Conservation (phyloP, 768 basidiomycete genomes). For the Tubosaeta sp. region DNA sequence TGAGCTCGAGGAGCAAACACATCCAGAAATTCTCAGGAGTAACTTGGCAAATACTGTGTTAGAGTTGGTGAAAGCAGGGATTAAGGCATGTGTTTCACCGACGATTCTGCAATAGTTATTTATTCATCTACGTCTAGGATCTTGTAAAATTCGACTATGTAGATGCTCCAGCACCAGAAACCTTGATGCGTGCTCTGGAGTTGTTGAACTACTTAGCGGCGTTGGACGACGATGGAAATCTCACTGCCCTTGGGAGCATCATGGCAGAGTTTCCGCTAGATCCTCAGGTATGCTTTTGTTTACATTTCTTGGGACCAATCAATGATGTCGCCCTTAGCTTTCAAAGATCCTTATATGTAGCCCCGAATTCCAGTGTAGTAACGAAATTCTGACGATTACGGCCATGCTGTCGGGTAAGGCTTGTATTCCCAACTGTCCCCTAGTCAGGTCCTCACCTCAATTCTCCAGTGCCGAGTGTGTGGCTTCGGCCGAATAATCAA, state of each 20-base stretch:
- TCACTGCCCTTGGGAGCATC: constrained; percentile 80
- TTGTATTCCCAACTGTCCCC: neutral
- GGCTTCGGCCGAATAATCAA: constrained; percentile 84
- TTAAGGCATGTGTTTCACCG: constrained; percentile 51
- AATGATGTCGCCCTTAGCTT: constrained; percentile 37
- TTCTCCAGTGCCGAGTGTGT: constrained; percentile 75
- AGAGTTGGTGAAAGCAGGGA: constrained; percentile 90
- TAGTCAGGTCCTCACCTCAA: neutral
- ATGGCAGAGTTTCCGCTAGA: constrained; percentile 99
- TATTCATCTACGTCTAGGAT: constrained; percentile 40
- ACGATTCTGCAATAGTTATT: neutral
- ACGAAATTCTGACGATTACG: constrained; percentile 91
- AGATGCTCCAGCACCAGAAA: constrained; percentile 93
- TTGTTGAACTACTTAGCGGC: constrained; percentile 89
- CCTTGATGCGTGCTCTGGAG: constrained; percentile 94
- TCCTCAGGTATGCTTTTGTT: constrained; percentile 62
- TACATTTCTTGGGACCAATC: neutral
- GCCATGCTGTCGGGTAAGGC: constrained; percentile 89
- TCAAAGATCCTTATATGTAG: constrained; percentile 93
- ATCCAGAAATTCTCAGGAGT: constrained; percentile 91
- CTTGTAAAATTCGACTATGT: constrained; percentile 85
- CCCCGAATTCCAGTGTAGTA: constrained; percentile 93
- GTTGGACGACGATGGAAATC: constrained; percentile 88
- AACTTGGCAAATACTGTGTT: constrained; percentile 93
- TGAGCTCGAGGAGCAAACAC: constrained; percentile 95